Evolutionary conservation across 2,329 filamentous ascomycete species (phyloP), one percentile per base, ranked within the genome.

Genomic region (Aspergillus costaricaensis): DNA sequence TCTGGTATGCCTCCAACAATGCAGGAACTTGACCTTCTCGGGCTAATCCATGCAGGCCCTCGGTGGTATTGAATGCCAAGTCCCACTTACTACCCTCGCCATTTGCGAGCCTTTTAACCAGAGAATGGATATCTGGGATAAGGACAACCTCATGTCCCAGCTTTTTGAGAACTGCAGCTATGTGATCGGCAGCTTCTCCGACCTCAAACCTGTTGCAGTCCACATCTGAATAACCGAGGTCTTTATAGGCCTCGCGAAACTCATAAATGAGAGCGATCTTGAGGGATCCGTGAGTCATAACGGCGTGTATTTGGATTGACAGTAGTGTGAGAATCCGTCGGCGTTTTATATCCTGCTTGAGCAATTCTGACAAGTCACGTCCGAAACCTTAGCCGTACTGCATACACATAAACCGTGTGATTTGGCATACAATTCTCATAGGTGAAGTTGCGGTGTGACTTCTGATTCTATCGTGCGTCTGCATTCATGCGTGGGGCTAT

Each of bases 1-100:
- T 64, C n/a, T 58, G 51, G 62, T 71, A 72, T 1, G 69, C 68
- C 44, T 72, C 69, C 23, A 70, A 54, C 4, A 72, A 55, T 15
- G 64, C 68, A 3, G 68, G 67, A 7, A 72, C 64, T 47, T 72
- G 68, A 2, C 65, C 61, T 51, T 71, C 65, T 53, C 67, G 63
- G 15, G 64, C 64, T 44, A 62, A 57, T 39, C 66, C 67, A 53
- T 68, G 36, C 17, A 72, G 23, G 0, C 69, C 69, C 47, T 70
- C 63, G 0, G 64, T 57, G 44, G 67, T 63, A 39, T 68, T 70
- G 43, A 72, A 68, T 7, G 67, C 69, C n/a, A 72, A 44, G 55
- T 71, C 69, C 69, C 66, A 73, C 8, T 55, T 23, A 23, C 56
- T 58, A 12, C 66, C 51, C 9, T 65, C 55, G 3, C 60, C 63